Evolutionary conservation across 2,329 filamentous ascomycete genomes (phyloP).

Genomic region (Trichothecium sympodiale): DNA sequence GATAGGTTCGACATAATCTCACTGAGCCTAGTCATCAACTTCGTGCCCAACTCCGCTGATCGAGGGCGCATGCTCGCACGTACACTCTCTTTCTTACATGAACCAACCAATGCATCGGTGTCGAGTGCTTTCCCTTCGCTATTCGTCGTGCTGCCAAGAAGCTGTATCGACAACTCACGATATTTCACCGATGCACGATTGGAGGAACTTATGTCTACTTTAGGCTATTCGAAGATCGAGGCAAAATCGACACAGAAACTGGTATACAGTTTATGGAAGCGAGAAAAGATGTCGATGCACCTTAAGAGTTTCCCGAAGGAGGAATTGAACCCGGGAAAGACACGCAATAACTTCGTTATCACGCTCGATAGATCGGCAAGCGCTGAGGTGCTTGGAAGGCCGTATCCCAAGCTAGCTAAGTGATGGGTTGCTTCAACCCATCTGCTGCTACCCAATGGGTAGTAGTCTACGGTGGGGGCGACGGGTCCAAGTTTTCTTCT

Average conservation of each 20-base stretch:
- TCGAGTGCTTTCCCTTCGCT: slow-evolving; percentile 50
- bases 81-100: slow-evolving; percentile 57
- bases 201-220: slow-evolving; percentile 57
- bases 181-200: slow-evolving; percentile 70
- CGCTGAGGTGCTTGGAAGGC: neutral
- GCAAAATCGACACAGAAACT: slow-evolving; percentile 73
- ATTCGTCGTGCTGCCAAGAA: slow-evolving; percentile 81
- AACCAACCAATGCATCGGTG: slow-evolving; percentile 5
- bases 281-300: slow-evolving; percentile 14
- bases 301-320: slow-evolving; percentile 41
- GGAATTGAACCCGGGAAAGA: slow-evolving; percentile 62
- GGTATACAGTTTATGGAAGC: slow-evolving; percentile 79
- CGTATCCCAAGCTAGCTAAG: too few relatives aligned
- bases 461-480: too few relatives aligned
- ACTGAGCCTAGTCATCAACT: slow-evolving; percentile 87
- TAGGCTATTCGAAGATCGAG: slow-evolving; percentile 59
- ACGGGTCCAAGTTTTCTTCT: too few relatives aligned
- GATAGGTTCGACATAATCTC: slow-evolving; percentile 83
- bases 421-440: too few relatives aligned
- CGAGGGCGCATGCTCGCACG: slow-evolving; percentile 79
- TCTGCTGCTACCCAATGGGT: too few relatives aligned
- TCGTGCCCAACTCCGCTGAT: slow-evolving; percentile 64
- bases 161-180: slow-evolving; percentile 81
- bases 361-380: slow-evolving; percentile 36
- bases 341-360: slow-evolving; percentile 86